phyloP scores from a whole-genome alignment of 2,329 filamentous ascomycete genomes.

The Whalleya microplaca region DNA sequence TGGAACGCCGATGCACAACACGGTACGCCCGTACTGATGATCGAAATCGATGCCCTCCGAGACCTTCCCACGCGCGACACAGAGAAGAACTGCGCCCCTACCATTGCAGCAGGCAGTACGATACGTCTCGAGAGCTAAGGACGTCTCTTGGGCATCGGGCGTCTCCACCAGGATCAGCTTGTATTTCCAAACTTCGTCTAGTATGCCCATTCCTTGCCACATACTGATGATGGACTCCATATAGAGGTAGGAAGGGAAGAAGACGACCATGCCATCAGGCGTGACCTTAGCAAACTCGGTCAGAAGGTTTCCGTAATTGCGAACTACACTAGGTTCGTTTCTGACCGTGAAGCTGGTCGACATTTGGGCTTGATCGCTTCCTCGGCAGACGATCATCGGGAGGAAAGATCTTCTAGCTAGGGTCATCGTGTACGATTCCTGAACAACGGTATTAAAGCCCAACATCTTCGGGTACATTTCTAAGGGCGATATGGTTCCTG shows the following conservation, averaged over 20 bases:
- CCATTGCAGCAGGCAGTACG: slow-evolving; percentile 97
- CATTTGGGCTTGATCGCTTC: slow-evolving; percentile 90
- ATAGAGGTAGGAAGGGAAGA: slow-evolving; percentile 97
- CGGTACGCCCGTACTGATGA: slow-evolving; percentile 95
- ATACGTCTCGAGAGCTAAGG: slow-evolving; percentile 92
- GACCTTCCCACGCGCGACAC: slow-evolving; percentile 95
- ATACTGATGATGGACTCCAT: slow-evolving; percentile 99
- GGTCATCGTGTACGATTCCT: slow-evolving; percentile 98
- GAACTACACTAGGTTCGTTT: slow-evolving; percentile 94
- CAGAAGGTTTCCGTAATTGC: slow-evolving; percentile 91
- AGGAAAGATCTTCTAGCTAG: slow-evolving; percentile 92
- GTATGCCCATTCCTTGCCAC: slow-evolving; percentile 98
- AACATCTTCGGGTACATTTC: slow-evolving; percentile 99
- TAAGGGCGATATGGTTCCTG: slow-evolving; percentile 91
- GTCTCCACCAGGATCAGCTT: slow-evolving; percentile 98
- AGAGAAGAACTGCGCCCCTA: slow-evolving; percentile 87
- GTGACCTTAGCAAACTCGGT: slow-evolving; percentile 96
- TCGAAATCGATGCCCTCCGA: slow-evolving; percentile 99
- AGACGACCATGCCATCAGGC: slow-evolving; percentile 97
- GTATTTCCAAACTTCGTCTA: slow-evolving; percentile 98
- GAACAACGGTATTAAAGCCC: slow-evolving; percentile 86
- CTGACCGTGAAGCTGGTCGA: slow-evolving; percentile 94
- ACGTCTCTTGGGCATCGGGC: slow-evolving; percentile 95
- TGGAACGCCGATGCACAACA: slow-evolving; percentile 93
- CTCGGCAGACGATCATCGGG: slow-evolving; percentile 95